Conservation (phyloP, 768 basidiomycete species). For the Tubosaeta sp. region DNA sequence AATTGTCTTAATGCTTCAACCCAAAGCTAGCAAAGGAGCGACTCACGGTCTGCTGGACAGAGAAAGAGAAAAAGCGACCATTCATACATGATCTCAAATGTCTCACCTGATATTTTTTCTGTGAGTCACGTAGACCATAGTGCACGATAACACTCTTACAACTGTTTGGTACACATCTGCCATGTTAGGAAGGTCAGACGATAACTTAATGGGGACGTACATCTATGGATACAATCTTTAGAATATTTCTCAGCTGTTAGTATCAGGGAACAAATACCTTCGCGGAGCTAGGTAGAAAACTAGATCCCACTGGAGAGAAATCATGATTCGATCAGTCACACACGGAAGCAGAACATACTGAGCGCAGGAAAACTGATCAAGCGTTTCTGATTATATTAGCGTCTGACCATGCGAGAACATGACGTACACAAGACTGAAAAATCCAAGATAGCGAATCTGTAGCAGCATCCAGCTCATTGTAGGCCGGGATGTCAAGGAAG, state of each 20-base stretch:
- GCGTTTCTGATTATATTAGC: background rate
- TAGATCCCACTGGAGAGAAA: slow-evolving; percentile 1
- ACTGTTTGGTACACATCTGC: background rate
- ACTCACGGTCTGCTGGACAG: slow-evolving; percentile 5
- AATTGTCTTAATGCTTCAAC: too few species aligned
- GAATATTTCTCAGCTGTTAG: too few species aligned
- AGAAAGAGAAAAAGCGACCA: slow-evolving; percentile 1
- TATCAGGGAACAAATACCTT: background rate
- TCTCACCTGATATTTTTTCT: background rate
- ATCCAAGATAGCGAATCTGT: slow-evolving; percentile 8
- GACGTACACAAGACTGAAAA: background rate
- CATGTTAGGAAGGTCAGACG: background rate
- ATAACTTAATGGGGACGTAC: background rate
- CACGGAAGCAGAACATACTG: background rate
- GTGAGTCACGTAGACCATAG: too few species aligned
- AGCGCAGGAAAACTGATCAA: background rate
- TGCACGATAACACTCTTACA: background rate
- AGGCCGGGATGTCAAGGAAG: background rate
- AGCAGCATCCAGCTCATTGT: too few species aligned
- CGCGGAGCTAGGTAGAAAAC: slow-evolving; percentile 3
- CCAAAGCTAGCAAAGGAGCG: too few species aligned
- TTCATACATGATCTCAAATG: background rate
- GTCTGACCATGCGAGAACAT: too few species aligned
- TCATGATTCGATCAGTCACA: background rate
- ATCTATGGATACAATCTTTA: background rate